These are phyloP conservation scores for Blumeria graminis DNA, from an alignment of 2,329 filamentous ascomycete genomes.

Conservation along the genomic window DNA sequence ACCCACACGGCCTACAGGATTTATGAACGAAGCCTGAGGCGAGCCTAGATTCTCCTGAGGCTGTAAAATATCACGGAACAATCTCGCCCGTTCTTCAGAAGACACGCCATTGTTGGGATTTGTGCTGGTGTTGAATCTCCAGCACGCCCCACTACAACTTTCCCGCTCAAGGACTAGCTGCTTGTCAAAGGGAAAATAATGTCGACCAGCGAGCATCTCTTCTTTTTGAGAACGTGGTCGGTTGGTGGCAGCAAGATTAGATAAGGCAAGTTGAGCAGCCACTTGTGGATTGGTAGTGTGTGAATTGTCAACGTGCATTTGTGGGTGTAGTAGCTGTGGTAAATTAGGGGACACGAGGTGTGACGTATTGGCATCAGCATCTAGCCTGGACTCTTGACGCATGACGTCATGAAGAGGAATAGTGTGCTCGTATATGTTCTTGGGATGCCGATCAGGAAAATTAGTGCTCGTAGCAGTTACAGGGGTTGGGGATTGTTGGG, in stretches of 20 bases:
- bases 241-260: conserved; percentile 12
- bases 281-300: conserved; percentile 12
- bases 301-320: conserved; percentile 11
- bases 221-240: conserved; percentile 44
- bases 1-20: conserved; percentile 40
- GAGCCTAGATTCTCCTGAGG: conserved; percentile 32
- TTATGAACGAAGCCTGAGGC: conserved; percentile 27
- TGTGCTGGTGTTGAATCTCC: conserved; percentile 65
- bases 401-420: conserved; percentile 31
- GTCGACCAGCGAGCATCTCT: conserved; percentile 61
- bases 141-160: conserved; percentile 57
- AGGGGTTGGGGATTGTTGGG: conserved; percentile 30
- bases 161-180: conserved; percentile 67
- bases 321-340: conserved; percentile 24
- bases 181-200: conserved; percentile 58
- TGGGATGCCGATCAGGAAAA: conserved; percentile 16
- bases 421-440: conserved; percentile 30
- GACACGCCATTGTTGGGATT: conserved; percentile 52
- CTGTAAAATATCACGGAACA: conserved; percentile 49
- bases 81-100: conserved; percentile 37
- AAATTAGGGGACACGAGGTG: conserved; percentile 18
- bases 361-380: conserved; percentile 23
- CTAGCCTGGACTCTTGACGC: conserved; percentile 24
- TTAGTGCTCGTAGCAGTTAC: conserved; percentile 26
- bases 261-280: conserved; percentile 14